Percentiles rank a stretch among this genome's conserved stretches.
phyloP scores from a whole-genome alignment of 78 protist species.

The Dictyostelium intermedium region DNA sequence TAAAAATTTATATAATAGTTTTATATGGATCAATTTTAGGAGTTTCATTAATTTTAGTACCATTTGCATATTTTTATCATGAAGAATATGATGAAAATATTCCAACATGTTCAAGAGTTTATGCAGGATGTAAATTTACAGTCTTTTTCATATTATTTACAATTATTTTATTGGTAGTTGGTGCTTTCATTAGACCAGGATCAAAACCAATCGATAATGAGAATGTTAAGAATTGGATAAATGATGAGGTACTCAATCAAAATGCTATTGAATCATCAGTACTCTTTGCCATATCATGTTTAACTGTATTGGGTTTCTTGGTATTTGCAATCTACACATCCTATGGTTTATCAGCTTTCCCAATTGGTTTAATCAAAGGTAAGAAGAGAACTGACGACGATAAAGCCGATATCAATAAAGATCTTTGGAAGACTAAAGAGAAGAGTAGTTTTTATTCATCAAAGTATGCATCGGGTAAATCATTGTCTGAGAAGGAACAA shows the following conservation, averaged over 20 bases:
- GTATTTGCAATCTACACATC: conserved; percentile 76
- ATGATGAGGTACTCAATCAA: conserved; percentile 43
- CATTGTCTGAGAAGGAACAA: conserved; percentile 66
- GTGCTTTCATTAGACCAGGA: conserved; percentile 62
- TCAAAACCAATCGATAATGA: conserved; percentile 11
- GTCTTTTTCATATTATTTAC: conserved; percentile 45
- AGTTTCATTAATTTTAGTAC: conserved; percentile 66
- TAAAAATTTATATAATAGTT: not conserved
- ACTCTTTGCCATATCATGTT: conserved; percentile 53
- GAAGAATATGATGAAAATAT: conserved; percentile 81
- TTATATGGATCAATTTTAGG: conserved; percentile 56
- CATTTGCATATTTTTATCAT: conserved; percentile 82
- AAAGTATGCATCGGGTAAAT: conserved; percentile 60
- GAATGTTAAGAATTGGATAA: conserved; percentile 44
- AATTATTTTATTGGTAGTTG: conserved; percentile 72
- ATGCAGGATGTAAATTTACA: conserved; percentile 77
- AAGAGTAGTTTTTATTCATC: not conserved
- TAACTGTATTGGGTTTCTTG: conserved; percentile 46
- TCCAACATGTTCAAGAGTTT: conserved; percentile 35
- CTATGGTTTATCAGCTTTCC: conserved; percentile 80
- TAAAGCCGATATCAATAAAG: conserved; percentile 21
- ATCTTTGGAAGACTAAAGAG: conserved; percentile 47
- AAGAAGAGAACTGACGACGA: conserved; percentile 22
- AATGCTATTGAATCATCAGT: conserved; percentile 43
- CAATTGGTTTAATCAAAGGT: conserved; percentile 83